Evolutionary conservation across 2,329 filamentous ascomycete genomes (phyloP).

Genomic region (Trichophaea hybrida): DNA sequence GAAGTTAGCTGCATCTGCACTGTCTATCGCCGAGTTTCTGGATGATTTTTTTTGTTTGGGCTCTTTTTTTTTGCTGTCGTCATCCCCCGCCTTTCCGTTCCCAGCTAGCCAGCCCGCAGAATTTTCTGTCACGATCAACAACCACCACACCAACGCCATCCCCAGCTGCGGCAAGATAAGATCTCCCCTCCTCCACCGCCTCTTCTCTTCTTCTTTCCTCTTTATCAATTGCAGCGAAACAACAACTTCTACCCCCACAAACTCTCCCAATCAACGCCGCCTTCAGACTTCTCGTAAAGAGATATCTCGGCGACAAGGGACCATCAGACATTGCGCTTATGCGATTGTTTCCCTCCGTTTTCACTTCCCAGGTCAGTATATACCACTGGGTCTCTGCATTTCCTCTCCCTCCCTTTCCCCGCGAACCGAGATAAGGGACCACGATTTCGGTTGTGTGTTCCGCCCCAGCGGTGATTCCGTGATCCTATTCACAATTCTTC

Average conservation of each 20-base stretch:
- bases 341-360: conserved; percentile 70
- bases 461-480: background rate
- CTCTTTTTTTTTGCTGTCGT: too few relatives aligned
- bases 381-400: conserved; percentile 18
- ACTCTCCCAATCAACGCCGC: background rate
- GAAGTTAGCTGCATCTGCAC: too few relatives aligned
- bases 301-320: background rate
- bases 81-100: too few relatives aligned
- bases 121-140: background rate
- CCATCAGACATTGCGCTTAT: conserved; percentile 50
- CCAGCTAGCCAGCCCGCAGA: background rate
- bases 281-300: background rate
- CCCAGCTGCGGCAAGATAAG: background rate
- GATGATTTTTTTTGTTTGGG: too few relatives aligned
- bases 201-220: background rate
- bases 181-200: background rate
- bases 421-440: background rate
- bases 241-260: background rate
- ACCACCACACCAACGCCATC: background rate
- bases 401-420: conserved; percentile 12
- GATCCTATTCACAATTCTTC: background rate
- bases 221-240: background rate
- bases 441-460: background rate
- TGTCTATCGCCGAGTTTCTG: too few relatives aligned
- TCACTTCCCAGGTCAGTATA: conserved; percentile 65